Evolutionary conservation across 2,329 filamentous ascomycete species (phyloP).

Genomic region (Colletotrichum spinosum): DNA sequence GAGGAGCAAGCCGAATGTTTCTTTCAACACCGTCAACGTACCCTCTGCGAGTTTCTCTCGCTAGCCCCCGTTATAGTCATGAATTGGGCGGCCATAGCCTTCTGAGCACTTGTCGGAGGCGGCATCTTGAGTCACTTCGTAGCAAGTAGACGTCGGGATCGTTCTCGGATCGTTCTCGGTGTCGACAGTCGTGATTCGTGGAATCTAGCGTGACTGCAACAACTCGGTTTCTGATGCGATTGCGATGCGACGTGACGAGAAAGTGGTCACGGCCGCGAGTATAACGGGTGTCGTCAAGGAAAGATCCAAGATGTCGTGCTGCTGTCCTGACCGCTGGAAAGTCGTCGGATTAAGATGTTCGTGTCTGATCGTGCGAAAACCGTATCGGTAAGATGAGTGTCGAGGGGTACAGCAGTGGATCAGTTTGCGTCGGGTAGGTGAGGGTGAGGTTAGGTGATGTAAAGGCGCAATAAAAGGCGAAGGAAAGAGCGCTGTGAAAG

Average conservation of each 20-base stretch:
- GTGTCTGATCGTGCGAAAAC: no score
- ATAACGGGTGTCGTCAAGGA: no score
- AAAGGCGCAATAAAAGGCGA: slow-evolving; percentile 5
- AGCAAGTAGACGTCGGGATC: slow-evolving; percentile 1
- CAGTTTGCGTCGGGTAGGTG: no score
- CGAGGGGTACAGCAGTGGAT: no score
- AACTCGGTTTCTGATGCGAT: not conserved
- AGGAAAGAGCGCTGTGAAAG: slow-evolving; percentile 15
- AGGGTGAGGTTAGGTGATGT: no score
- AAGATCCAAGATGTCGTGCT: no score
- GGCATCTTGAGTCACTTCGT: slow-evolving; percentile 46
- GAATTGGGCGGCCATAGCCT: slow-evolving; percentile 55
- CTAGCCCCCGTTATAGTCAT: slow-evolving; percentile 55
- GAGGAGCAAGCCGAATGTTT: not conserved
- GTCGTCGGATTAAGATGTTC: no score
- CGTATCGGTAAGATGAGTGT: no score
- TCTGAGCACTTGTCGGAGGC: slow-evolving; percentile 53
- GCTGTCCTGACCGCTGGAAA: no score
- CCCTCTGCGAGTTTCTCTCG: slow-evolving; percentile 57
- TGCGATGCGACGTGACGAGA: no score
- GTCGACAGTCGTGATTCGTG: not conserved
- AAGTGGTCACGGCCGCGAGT: no score
- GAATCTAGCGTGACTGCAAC: slow-evolving; percentile 30
- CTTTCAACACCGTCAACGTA: slow-evolving; percentile 46
- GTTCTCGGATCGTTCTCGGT: not conserved